Percentiles rank a stretch among this genome's conserved stretches.
Conservation (phyloP, 2,329 filamentous ascomycete species). For the Verticillium dahliae region DNA sequence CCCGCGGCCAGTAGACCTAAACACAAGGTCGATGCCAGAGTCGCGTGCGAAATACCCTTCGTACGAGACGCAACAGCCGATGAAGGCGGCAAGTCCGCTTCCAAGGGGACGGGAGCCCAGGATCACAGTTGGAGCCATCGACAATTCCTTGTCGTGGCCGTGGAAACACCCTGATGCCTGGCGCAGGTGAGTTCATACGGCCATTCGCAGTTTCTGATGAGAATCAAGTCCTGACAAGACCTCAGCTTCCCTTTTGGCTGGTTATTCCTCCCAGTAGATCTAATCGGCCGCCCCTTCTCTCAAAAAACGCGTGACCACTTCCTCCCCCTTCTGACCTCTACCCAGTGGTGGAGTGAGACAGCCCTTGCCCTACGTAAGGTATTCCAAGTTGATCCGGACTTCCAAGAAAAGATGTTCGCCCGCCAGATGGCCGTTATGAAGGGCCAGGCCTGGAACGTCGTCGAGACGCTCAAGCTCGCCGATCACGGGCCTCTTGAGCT, state of each 20-base stretch:
- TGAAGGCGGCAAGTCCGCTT: slow-evolving; percentile 62
- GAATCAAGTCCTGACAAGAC: slow-evolving; percentile 14
- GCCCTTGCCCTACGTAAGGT: slow-evolving; percentile 78
- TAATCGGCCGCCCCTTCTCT: slow-evolving; percentile 94
- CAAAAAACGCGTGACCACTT: slow-evolving; percentile 92
- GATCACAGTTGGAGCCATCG: slow-evolving; percentile 84
- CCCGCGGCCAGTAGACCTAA: slow-evolving; percentile 55
- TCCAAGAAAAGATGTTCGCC: slow-evolving; percentile 99
- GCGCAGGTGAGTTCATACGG: slow-evolving; percentile 39
- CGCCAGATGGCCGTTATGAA: slow-evolving; percentile 98
- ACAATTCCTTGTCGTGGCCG: slow-evolving; percentile 96
- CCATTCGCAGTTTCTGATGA: background rate
- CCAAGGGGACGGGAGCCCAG: slow-evolving; percentile 43
- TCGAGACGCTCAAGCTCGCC: slow-evolving; percentile 87
- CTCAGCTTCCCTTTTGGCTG: slow-evolving; percentile 96
- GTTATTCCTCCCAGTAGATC: slow-evolving; percentile 92
- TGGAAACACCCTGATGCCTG: slow-evolving; percentile 98
- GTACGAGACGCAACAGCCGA: slow-evolving; percentile 75
- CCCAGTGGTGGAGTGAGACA: slow-evolving; percentile 94
- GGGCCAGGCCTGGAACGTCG: slow-evolving; percentile 97
- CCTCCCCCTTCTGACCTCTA: slow-evolving; percentile 89
- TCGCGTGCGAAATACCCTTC: slow-evolving; percentile 45
- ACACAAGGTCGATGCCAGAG: slow-evolving; percentile 31
- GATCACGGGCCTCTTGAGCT: slow-evolving; percentile 93
- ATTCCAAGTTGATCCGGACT: slow-evolving; percentile 89